Conservation (phyloP, 108 stramenopile species). For the Ochromonas danica region DNA sequence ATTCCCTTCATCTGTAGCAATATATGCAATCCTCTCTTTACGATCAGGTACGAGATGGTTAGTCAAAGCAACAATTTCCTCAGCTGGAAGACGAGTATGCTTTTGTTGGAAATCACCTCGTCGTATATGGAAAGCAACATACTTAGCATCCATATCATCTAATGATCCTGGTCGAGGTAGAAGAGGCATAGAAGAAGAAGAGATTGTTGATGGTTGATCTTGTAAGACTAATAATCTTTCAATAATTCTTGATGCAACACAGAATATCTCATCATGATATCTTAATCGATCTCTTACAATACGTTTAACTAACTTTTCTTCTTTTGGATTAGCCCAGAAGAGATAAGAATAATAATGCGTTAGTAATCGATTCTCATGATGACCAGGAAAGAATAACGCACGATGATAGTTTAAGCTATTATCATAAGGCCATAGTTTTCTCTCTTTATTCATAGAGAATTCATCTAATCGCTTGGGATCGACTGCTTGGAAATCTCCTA, state of each 20-base stretch:
- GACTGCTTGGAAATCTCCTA: background rate
- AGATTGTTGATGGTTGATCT: too few species aligned
- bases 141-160: too few species aligned
- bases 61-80: background rate
- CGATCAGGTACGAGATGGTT: background rate
- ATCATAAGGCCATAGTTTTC: background rate
- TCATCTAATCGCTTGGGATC: background rate
- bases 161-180: too few species aligned
- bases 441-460: background rate
- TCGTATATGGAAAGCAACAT: constrained; percentile 30
- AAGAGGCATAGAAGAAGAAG: too few species aligned
- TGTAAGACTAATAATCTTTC: background rate
- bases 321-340: constrained; percentile 11
- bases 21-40: background rate
- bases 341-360: constrained; percentile 35
- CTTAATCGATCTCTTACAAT: constrained; percentile 20
- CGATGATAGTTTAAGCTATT: background rate
- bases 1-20: constrained; percentile 31
- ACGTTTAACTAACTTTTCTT: background rate
- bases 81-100: background rate
- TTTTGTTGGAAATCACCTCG: constrained; percentile 33
- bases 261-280: constrained; percentile 32
- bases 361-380: constrained; percentile 2
- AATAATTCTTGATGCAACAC: constrained; percentile 9
- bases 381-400: constrained; percentile 10